Conservation (phyloP, 2,329 filamentous ascomycete species). For the Diaporthe caulivora region DNA sequence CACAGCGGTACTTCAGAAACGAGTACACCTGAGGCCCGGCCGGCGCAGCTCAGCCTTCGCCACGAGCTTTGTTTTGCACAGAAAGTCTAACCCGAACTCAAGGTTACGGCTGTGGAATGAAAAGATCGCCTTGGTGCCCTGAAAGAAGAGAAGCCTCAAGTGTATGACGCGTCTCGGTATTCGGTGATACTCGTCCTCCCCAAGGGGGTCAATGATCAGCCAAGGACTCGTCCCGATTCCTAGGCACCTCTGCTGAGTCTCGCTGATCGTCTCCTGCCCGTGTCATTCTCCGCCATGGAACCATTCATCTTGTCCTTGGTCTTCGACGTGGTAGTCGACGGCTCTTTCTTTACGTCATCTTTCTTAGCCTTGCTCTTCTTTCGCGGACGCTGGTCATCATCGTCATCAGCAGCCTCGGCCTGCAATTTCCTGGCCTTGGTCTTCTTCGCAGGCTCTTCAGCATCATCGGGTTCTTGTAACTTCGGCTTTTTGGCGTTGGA, state of each 20-base stretch:
- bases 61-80: neutral
- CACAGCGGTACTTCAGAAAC: too few species aligned
- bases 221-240: neutral
- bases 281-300: slow-evolving; percentile 17
- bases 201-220: neutral
- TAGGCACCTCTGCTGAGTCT: slow-evolving; percentile 43
- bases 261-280: slow-evolving; percentile 46
- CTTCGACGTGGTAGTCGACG: neutral
- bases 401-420: slow-evolving; percentile 43
- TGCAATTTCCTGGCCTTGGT: slow-evolving; percentile 41
- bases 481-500: slow-evolving; percentile 43
- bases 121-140: neutral
- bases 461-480: slow-evolving; percentile 40
- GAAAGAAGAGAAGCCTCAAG: neutral
- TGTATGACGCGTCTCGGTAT: neutral
- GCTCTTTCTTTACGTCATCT: slow-evolving; percentile 42
- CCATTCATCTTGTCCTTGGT: slow-evolving; percentile 38
- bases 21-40: neutral
- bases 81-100: neutral
- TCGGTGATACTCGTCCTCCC: neutral
- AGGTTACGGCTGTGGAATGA: too few species aligned
- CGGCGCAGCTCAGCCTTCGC: neutral
- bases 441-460: slow-evolving; percentile 42
- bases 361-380: slow-evolving; percentile 46
- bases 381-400: slow-evolving; percentile 42